phyloP scores from a whole-genome alignment of 805 yeast genomes.

The Starmerella bombicola region DNA sequence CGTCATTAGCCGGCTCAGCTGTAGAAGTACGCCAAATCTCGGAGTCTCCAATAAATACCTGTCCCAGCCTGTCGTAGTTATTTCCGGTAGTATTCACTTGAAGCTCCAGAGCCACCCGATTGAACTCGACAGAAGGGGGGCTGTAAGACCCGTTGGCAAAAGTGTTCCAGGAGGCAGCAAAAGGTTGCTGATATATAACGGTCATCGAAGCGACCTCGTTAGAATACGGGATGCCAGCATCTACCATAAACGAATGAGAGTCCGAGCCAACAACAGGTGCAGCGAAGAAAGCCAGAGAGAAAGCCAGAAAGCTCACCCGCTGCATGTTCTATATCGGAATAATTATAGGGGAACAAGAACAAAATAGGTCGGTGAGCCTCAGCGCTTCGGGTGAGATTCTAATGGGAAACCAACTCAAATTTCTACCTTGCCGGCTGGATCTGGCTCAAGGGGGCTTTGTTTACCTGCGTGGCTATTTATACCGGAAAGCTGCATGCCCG shows the following conservation, averaged over 20 bases:
- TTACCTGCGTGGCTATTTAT: too few relatives aligned
- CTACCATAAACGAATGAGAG: slow-evolving; percentile 12
- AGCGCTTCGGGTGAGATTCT: too few relatives aligned
- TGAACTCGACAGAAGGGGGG: slow-evolving; percentile 28
- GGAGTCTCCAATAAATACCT: slow-evolving; percentile 34
- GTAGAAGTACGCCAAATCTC: slow-evolving; percentile 81
- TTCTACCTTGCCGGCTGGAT: too few relatives aligned
- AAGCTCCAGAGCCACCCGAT: slow-evolving; percentile 29
- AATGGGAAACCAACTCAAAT: too few relatives aligned
- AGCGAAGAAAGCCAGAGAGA: background rate
- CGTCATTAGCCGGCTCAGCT: slow-evolving; percentile 57
- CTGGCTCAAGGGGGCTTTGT: too few relatives aligned
- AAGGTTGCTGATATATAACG: slow-evolving; percentile 22
- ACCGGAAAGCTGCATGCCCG: too few relatives aligned
- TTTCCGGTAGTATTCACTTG: slow-evolving; percentile 28
- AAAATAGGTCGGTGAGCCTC: too few relatives aligned
- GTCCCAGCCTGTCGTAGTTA: slow-evolving; percentile 32
- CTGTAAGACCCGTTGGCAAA: slow-evolving; percentile 26
- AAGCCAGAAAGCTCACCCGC: background rate
- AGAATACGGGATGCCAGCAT: slow-evolving; percentile 10
- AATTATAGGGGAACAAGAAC: too few relatives aligned
- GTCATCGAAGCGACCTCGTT: slow-evolving; percentile 9
- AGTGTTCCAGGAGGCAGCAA: slow-evolving; percentile 29
- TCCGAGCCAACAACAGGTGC: slow-evolving; percentile 3
- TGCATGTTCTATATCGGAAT: too few relatives aligned